A percentile compares a stretch with the other conserved stretches of the same genome.
Conservation (phyloP, 108 stramenopile genomes). For the Nitzschia sp. region DNA sequence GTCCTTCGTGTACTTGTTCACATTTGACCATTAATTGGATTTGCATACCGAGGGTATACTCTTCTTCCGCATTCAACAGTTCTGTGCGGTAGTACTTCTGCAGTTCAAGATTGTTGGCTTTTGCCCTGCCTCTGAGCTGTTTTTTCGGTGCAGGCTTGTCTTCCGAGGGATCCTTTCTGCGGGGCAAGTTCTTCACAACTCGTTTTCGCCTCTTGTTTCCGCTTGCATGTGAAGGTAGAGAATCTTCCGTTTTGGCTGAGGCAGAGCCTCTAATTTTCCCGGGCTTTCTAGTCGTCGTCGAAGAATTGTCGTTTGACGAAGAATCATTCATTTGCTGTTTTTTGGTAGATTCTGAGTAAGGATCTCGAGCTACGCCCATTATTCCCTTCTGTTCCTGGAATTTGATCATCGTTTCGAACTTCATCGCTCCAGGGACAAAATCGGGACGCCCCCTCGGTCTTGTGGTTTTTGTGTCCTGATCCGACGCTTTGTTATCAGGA, state of each 20-base stretch:
- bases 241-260: background rate
- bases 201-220: slow-evolving; percentile 19
- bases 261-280: background rate
- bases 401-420: slow-evolving; percentile 34
- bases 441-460: slow-evolving; percentile 49
- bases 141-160: background rate
- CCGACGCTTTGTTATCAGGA: background rate
- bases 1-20: slow-evolving; percentile 78
- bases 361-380: background rate
- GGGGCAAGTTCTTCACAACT: slow-evolving; percentile 38
- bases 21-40: slow-evolving; percentile 77
- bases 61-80: slow-evolving; percentile 69
- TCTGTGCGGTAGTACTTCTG: slow-evolving; percentile 77
- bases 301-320: too few relatives aligned
- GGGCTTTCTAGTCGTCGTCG: background rate
- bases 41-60: slow-evolving; percentile 72
- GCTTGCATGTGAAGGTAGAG: background rate
- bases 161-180: slow-evolving; percentile 6
- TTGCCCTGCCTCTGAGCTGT: background rate
- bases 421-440: slow-evolving; percentile 59
- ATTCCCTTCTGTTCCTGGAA: slow-evolving; percentile 6
- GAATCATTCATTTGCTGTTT: background rate
- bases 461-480: background rate
- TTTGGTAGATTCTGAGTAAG: background rate
- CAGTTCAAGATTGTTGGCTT: slow-evolving; percentile 42